Conservation (phyloP, 2,329 filamentous ascomycete species). For the Curvularia sp. region DNA sequence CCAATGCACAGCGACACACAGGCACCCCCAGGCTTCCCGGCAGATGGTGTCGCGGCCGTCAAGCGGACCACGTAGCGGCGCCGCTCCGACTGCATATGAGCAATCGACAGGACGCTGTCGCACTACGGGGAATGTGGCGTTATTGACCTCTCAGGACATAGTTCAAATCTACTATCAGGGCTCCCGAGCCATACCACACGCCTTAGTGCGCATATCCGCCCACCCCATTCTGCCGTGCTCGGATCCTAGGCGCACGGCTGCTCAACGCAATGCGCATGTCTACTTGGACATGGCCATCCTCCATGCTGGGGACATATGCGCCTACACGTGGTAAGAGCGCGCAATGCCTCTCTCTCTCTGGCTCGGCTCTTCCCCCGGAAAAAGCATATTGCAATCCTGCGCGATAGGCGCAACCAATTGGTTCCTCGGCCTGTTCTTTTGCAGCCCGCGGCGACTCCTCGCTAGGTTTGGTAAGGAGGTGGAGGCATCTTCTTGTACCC, state of each 20-base stretch:
- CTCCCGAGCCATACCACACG: conserved; percentile 22
- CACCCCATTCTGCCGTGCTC: conserved; percentile 11
- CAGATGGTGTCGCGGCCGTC: conserved; percentile 27
- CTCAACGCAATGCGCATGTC: conserved; percentile 8
- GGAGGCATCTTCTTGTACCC: conserved; percentile 7
- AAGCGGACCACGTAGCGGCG: conserved; percentile 35
- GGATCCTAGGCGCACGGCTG: conserved; percentile 4
- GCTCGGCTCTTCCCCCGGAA: conserved; percentile 16
- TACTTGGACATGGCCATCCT: conserved; percentile 9
- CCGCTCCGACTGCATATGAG: conserved; percentile 27
- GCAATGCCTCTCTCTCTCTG: conserved; percentile 15
- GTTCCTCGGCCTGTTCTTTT: conserved; percentile 16
- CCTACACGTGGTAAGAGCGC: conserved; percentile 39
- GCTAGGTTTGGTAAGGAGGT: conserved; percentile 7
- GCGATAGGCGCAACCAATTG: conserved; percentile 20
- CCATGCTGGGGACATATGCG: conserved; percentile 27
- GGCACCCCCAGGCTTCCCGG: conserved; percentile 33
- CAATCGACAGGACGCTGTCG: conserved; percentile 26
- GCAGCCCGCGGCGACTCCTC: conserved; percentile 14
- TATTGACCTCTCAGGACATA: conserved; percentile 33
- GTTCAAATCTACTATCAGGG: conserved; percentile 17
- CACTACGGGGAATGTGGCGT: conserved; percentile 39
- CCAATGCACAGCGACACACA: conserved; percentile 29
- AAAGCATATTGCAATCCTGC: conserved; percentile 15
- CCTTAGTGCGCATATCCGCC: conserved; percentile 2